Evolutionary conservation across 179 eudicot genomes (phyloP), one percentile per base, ranked within the genome.

Genomic region (Silene coronaria): DNA sequence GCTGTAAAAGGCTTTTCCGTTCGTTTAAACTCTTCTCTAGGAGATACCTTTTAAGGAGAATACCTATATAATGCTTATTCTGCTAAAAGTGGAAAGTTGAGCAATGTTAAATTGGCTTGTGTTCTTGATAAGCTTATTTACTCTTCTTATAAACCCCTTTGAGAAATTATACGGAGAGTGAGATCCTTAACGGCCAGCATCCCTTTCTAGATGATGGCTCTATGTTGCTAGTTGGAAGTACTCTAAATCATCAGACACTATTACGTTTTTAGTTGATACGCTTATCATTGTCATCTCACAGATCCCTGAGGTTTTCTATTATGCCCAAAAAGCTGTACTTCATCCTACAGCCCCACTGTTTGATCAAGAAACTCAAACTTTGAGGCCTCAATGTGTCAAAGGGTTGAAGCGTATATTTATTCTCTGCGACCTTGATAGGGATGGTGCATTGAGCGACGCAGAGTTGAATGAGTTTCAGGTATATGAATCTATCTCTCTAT

Each of bases 401-500:
- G 97, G 97, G 70, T 85, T 95, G 78, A 95, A 95, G 76, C 87
- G 97, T 57, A 95, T 95, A 74, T 95, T 95, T 78, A 95, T 95
- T 80, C 86, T 95, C 36, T 95, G 99, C 75, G 99, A 95, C 67
- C 86, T 79, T 76, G 99, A 95, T 83, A 86, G 91, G 76, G 99
- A 95, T 88, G 99, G 97, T 76, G 93, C 97, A 12, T 91, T 95
- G 71, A 92, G 91, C 82, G 97, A 92, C 80, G 95, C 89, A 57
- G 99, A 95, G 82, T 79, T 95, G 87, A 95, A 95, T 81, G 93
- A 92, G 80, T 95, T 95, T 77, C 99, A 95, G 99, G 99, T 95
- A 28, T 70, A 71, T 70, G 66, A 30, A 26, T n/a, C 23, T 6
- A 45, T 46, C 22, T 22, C 10, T 38, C 19, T 36, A 12, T 7